phyloP scores from a whole-genome alignment of 805 yeast genomes.

The Lipomyces kockii region DNA sequence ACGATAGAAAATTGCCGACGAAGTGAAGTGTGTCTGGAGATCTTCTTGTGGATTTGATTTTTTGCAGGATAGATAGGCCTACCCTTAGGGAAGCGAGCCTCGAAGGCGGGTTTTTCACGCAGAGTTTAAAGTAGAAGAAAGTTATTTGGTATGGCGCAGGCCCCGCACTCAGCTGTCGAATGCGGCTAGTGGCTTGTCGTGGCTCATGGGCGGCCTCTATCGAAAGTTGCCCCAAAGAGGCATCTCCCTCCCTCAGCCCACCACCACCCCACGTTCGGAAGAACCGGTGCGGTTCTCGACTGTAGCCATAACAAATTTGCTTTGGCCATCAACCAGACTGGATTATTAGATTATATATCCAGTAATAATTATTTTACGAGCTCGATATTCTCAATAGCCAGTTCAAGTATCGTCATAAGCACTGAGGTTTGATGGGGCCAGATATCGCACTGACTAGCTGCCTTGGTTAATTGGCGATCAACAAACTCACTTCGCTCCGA shows the following conservation, averaged over 20 bases:
- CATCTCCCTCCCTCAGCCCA: neutral
- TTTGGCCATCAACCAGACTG: neutral
- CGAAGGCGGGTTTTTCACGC: neutral
- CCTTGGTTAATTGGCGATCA: no score
- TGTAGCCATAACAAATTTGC: neutral
- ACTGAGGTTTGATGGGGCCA: no score
- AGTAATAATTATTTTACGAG: neutral
- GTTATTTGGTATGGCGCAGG: neutral
- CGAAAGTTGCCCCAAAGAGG: neutral
- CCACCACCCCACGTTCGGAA: neutral
- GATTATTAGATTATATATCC: neutral
- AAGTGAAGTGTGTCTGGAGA: no score
- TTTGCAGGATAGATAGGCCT: no score
- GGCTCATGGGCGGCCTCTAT: neutral
- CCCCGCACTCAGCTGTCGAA: neutral
- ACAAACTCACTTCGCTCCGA: no score
- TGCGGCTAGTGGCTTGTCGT: neutral
- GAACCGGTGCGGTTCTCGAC: neutral
- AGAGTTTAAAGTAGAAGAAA: neutral
- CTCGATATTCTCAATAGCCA: neutral
- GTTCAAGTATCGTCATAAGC: no score
- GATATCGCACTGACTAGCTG: neutral
- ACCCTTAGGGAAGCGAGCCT: no score
- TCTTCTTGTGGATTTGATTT: no score
- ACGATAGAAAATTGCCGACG: no score